A percentile compares a stretch with the other conserved stretches of the same genome.
phyloP scores from a whole-genome alignment of 495 filamentous ascomycete genomes.

The Antarctomyces pellizariae region DNA sequence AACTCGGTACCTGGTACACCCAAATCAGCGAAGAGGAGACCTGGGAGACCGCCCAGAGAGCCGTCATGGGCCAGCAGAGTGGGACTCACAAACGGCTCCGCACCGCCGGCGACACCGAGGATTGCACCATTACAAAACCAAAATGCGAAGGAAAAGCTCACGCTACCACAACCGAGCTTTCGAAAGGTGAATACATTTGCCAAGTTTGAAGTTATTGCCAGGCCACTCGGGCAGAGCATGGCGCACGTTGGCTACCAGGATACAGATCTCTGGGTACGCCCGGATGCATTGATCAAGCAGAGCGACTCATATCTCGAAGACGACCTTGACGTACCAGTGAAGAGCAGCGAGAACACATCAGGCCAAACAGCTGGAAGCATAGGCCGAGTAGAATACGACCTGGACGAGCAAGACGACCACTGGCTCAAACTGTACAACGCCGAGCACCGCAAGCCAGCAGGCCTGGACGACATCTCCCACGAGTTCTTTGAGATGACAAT shows the following conservation, averaged over 20 bases:
- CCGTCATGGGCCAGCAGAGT: slow-evolving; percentile 20
- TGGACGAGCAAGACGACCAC: slow-evolving; percentile 97
- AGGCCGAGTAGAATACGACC: slow-evolving; percentile 88
- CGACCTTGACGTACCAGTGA: slow-evolving; percentile 37
- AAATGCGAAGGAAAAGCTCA: slow-evolving; percentile 32
- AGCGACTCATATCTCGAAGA: slow-evolving; percentile 61
- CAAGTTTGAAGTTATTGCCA: slow-evolving; percentile 29
- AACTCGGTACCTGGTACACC: slow-evolving; percentile 22
- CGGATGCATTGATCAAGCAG: slow-evolving; percentile 54
- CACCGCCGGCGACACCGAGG: slow-evolving; percentile 20
- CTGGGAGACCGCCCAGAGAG: slow-evolving; percentile 23
- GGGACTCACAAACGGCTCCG: slow-evolving; percentile 2
- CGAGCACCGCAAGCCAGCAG: slow-evolving; percentile 42
- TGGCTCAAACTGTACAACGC: slow-evolving; percentile 76
- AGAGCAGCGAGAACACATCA: slow-evolving; percentile 3
- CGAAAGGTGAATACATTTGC: slow-evolving; percentile 29
- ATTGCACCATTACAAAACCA: slow-evolving; percentile 28
- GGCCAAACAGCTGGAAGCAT: slow-evolving; percentile 20
- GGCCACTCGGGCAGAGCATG: slow-evolving; percentile 73
- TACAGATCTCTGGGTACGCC: slow-evolving; percentile 64
- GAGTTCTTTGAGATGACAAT: slow-evolving; percentile 93
- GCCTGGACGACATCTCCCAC: slow-evolving; percentile 61
- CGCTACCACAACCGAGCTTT: slow-evolving; percentile 32
- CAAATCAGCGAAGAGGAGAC: slow-evolving; percentile 16
- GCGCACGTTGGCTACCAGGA: slow-evolving; percentile 87